A percentile compares a stretch with the other conserved stretches of the same genome.
phyloP scores from a whole-genome alignment of 2,329 filamentous ascomycete genomes.

The Monilinia laxa region DNA sequence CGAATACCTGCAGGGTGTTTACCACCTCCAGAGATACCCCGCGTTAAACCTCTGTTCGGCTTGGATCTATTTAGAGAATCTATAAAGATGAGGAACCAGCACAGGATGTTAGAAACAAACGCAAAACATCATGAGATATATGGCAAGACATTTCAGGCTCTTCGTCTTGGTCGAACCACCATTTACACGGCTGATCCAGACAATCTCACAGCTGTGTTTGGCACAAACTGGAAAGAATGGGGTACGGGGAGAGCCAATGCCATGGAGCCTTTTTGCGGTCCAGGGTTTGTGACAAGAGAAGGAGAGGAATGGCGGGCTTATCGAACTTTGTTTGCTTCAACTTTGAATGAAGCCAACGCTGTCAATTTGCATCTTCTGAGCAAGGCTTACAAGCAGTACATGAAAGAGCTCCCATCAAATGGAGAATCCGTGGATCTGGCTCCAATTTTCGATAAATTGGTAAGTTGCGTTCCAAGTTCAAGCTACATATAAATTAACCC shows the following conservation, averaged over 20 bases:
- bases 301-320: constrained; percentile 12
- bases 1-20: background rate
- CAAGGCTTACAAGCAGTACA: background rate
- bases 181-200: constrained; percentile 17
- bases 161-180: background rate
- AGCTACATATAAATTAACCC: background rate
- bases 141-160: constrained; percentile 7
- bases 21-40: background rate
- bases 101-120: background rate
- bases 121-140: background rate
- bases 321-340: constrained; percentile 11
- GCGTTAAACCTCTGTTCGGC: background rate
- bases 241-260: background rate
- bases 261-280: constrained; percentile 15
- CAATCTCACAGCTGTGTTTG: constrained; percentile 4
- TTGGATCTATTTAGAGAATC: constrained; percentile 11
- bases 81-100: background rate
- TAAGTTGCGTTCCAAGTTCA: background rate
- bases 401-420: background rate
- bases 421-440: constrained; percentile 6
- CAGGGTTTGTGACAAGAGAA: constrained; percentile 18
- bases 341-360: constrained; percentile 3
- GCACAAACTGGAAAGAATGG: constrained; percentile 4
- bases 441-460: background rate
- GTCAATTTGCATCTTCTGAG: background rate